Conservation (phyloP, 73 alveolate species). For the Paramecium sonneborni region DNA sequence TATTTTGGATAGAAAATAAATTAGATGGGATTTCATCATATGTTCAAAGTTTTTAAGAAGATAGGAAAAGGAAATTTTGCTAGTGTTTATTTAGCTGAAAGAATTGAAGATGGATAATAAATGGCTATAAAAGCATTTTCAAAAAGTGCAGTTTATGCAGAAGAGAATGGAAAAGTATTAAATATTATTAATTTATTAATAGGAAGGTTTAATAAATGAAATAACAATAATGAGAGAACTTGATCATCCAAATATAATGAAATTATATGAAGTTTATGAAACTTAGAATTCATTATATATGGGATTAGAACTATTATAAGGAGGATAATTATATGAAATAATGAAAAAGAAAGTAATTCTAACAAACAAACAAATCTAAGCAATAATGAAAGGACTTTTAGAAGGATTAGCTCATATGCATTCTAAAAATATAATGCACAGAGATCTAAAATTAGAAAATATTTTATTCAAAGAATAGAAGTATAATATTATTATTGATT, state of each 20-base stretch:
- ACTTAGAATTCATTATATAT: constrained; percentile 63
- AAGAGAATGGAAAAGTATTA: constrained; percentile 64
- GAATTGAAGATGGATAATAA: constrained; percentile 55
- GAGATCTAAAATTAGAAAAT: constrained; percentile 65
- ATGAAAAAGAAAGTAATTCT: constrained; percentile 60
- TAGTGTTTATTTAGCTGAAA: constrained; percentile 65
- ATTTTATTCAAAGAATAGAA: constrained; percentile 57
- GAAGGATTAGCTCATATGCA: constrained; percentile 68
- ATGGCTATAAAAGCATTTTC: constrained; percentile 69
- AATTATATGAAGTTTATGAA: constrained; percentile 63
- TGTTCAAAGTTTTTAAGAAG: constrained; percentile 62
- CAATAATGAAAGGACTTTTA: constrained; percentile 55
- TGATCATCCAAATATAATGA: constrained; percentile 59
- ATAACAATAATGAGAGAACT: constrained; percentile 65
- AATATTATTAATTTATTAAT: neutral
- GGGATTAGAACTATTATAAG: constrained; percentile 63
- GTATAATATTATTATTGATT: neutral
- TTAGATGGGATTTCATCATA: constrained; percentile 64
- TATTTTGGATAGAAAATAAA: constrained; percentile 57
- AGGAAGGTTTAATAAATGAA: constrained; percentile 66
- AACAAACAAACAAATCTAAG: neutral
- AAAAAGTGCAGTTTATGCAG: constrained; percentile 63
- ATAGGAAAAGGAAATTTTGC: constrained; percentile 70
- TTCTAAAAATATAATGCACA: constrained; percentile 59
- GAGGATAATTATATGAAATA: constrained; percentile 61